These are phyloP conservation scores for Sicyos edulis DNA, from an alignment of 306 rosid genomes.

Conservation along the genomic window DNA sequence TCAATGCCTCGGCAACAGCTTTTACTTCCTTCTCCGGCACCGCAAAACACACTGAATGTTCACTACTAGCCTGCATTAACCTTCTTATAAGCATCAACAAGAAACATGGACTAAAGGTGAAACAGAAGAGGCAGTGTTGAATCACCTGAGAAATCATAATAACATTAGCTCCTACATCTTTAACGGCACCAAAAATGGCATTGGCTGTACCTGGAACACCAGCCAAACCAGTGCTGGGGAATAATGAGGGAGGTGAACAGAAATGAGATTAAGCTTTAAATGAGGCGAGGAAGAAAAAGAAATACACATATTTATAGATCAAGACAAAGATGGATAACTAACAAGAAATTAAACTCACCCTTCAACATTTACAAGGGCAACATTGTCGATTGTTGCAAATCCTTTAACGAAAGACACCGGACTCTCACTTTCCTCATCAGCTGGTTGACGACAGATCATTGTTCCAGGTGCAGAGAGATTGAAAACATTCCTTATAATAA, in stretches of 20 bases:
- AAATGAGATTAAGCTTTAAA: background rate
- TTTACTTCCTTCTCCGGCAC: conserved; percentile 95
- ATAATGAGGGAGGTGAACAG: background rate
- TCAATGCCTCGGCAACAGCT: conserved; percentile 87
- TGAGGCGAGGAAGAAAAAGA: background rate
- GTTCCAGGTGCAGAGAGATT: conserved; percentile 89
- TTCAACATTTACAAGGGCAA: conserved; percentile 94
- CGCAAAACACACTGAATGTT: conserved; percentile 98
- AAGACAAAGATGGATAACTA: conserved; percentile 16
- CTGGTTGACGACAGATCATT: conserved; percentile 61
- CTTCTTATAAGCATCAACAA: conserved; percentile 25
- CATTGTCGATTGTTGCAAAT: conserved; percentile 92
- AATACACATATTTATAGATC: conserved; percentile 14
- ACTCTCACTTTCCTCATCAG: conserved; percentile 42
- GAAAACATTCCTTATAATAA: conserved; percentile 83
- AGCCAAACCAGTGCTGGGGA: conserved; percentile 92
- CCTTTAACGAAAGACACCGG: conserved; percentile 75
- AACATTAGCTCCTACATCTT: conserved; percentile 99
- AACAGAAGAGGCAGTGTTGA: conserved; percentile 20
- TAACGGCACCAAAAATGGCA: conserved; percentile 78
- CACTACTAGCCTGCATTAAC: conserved; percentile 90
- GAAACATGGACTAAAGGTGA: conserved; percentile 19
- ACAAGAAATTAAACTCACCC: conserved; percentile 58
- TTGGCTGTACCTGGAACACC: conserved; percentile 99
- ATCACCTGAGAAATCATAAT: conserved; percentile 97